Base-by-base conservation (phyloP, 805 yeast species). In the Jamesozyma spencerorum region DNA sequence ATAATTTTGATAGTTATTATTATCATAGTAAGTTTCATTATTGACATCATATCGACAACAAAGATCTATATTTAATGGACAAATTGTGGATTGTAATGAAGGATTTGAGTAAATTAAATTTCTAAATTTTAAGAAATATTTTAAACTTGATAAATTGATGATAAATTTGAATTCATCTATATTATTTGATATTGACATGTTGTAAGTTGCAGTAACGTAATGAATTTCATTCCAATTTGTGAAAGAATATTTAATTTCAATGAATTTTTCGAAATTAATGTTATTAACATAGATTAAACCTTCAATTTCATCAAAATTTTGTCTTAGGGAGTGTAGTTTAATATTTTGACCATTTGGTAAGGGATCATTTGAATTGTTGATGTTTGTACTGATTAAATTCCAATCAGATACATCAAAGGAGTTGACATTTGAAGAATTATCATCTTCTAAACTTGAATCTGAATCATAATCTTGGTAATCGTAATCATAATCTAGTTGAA, bases 11-110 rank as follows among this genome's bases (percentile, higher is more conserved):
- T 58, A 55, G 36, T 58, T 55, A 37, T 62, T 62, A 42, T 62
- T 62, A 41, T 62, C 66, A 43, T 62, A 62, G 39, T 53, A 62
- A 1, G 62, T 58, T 37, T 56, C 60, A 31, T 52, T 49, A 36
- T 55, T 54, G 4, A 57, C 63, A 41, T 58, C 55, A 41, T 60
- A 60, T 5, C 60, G 47, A 36, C 63, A 60, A 41, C 65, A 61
- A 22, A 61, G 39, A 30, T 58, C 53, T 18, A 58, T 45, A 7
- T 43, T 46, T 24, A 58, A 37, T 2, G 51, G 49, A 18, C 43
- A 44, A 12, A 30, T 13, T 5, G 45, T 36, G 6, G 18, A 19
- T 7, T 26, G 29, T 4, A n/a, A 27, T 14, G 36, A 11, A 3
- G 20, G n/a, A 18, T 43, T 36, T 10, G 47, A 31, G 24, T 44